A percentile compares a stretch with the other conserved stretches of the same genome.
These are phyloP conservation scores for Trichoderma sp. DNA, from an alignment of 2,329 filamentous ascomycete species.

Conservation along the genomic window DNA sequence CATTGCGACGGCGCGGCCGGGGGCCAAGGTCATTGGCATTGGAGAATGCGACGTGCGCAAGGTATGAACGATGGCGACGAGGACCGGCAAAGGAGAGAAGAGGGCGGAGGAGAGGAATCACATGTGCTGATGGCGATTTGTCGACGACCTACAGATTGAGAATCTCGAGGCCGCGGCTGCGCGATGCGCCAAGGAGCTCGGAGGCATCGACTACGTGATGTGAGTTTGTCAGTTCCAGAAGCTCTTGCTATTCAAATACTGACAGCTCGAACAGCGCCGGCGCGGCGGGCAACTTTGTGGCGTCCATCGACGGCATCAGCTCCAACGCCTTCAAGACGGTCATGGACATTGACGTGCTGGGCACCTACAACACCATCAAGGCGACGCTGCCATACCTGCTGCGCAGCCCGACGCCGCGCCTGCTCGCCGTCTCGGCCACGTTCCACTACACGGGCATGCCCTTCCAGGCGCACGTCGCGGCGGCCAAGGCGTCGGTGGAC, in stretches of 20 bases:
- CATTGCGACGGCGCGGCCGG: constrained; percentile 75
- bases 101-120: not conserved
- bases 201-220: constrained; percentile 91
- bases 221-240: constrained; percentile 46
- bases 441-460: constrained; percentile 88
- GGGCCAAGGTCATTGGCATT: constrained; percentile 84
- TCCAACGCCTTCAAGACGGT: constrained; percentile 93
- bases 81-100: not conserved
- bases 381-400: constrained; percentile 82
- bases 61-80: constrained; percentile 44
- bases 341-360: constrained; percentile 93
- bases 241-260: too few relatives aligned
- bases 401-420: constrained; percentile 74
- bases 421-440: constrained; percentile 87
- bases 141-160: constrained; percentile 34
- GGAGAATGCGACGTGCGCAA: constrained; percentile 78
- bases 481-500: constrained; percentile 90
- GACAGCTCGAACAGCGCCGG: constrained; percentile 65
- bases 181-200: constrained; percentile 78
- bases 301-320: constrained; percentile 77
- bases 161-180: constrained; percentile 67
- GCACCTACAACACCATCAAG: constrained; percentile 93
- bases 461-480: constrained; percentile 85
- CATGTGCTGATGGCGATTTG: not conserved
- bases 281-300: constrained; percentile 93